These are phyloP conservation scores for Bauhinia variegata DNA, from an alignment of 306 rosid genomes.

Conservation along the genomic window DNA sequence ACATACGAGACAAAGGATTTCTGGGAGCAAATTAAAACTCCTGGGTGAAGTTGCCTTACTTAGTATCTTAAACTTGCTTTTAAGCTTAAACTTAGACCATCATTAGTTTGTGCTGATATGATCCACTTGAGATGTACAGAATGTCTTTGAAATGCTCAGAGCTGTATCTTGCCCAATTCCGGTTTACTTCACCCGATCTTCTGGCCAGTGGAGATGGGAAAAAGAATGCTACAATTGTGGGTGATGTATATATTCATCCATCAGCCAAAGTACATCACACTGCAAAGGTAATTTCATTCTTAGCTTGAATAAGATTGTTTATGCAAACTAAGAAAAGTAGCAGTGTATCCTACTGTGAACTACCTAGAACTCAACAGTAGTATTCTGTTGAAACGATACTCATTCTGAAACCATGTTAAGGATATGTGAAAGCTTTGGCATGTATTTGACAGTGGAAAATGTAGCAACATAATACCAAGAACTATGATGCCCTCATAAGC, in stretches of 20 bases:
- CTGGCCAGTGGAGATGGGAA: conserved; percentile 77
- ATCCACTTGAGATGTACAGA: conserved; percentile 49
- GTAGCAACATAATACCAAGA: too few species aligned
- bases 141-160: conserved; percentile 91
- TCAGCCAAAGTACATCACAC: conserved; percentile 96
- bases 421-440: background rate
- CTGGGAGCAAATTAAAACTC: conserved; percentile 99
- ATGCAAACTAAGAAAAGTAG: conserved; percentile 3
- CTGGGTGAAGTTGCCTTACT: conserved; percentile 63
- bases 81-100: conserved; percentile 11
- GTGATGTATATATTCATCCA: conserved; percentile 89
- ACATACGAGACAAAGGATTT: conserved; percentile 84
- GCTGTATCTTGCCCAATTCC: conserved; percentile 86
- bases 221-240: conserved; percentile 60
- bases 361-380: background rate
- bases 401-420: background rate
- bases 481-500: too few species aligned
- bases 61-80: conserved; percentile 17
- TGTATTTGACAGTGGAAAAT: background rate
- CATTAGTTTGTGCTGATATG: background rate
- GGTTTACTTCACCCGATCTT: conserved; percentile 63
- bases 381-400: background rate
- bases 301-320: conserved; percentile 9
- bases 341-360: conserved; percentile 14
- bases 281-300: conserved; percentile 69